phyloP scores from a whole-genome alignment of 2,329 filamentous ascomycete genomes.

The Thelonectria olida region DNA sequence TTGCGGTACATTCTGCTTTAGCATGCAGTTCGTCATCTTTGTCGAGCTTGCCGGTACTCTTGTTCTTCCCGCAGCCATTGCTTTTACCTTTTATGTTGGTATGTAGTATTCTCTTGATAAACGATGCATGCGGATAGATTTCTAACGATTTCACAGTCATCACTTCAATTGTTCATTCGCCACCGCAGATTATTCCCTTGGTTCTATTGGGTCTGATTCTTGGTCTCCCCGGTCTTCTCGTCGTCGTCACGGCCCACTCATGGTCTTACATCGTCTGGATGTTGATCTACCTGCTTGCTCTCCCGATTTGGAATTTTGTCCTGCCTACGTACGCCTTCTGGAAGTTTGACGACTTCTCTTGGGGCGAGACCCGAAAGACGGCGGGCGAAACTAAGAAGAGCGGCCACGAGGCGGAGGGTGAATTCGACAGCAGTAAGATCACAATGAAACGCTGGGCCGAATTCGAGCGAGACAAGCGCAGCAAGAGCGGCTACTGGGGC shows the following conservation, averaged over 20 bases:
- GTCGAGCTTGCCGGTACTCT: constrained; percentile 95
- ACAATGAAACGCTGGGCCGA: constrained; percentile 99
- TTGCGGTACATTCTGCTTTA: constrained; percentile 99
- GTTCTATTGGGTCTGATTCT: constrained; percentile 90
- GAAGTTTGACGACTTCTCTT: constrained; percentile 99
- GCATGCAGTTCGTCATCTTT: constrained; percentile 98
- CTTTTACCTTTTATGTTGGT: constrained; percentile 96
- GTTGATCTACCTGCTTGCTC: constrained; percentile 91
- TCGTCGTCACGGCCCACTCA: constrained; percentile 92
- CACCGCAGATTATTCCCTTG: constrained; percentile 87
- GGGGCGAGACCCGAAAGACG: constrained; percentile 97
- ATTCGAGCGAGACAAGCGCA: constrained; percentile 78
- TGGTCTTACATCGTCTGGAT: constrained; percentile 96
- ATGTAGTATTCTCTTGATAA: constrained; percentile 53
- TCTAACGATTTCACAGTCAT: constrained; percentile 65
- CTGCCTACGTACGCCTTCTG: constrained; percentile 95
- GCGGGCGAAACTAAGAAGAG: constrained; percentile 89
- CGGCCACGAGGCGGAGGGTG: constrained; percentile 87
- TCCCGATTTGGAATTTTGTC: constrained; percentile 98
- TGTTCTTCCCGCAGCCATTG: constrained; percentile 93
- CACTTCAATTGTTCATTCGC: constrained; percentile 81
- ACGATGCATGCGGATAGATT: not conserved
- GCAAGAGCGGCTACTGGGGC: constrained; percentile 61
- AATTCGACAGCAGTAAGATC: constrained; percentile 98
- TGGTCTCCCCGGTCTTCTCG: constrained; percentile 90